These are phyloP conservation scores for Delphinella strobiligena DNA, from an alignment of 2,329 filamentous ascomycete species.

Conservation along the genomic window DNA sequence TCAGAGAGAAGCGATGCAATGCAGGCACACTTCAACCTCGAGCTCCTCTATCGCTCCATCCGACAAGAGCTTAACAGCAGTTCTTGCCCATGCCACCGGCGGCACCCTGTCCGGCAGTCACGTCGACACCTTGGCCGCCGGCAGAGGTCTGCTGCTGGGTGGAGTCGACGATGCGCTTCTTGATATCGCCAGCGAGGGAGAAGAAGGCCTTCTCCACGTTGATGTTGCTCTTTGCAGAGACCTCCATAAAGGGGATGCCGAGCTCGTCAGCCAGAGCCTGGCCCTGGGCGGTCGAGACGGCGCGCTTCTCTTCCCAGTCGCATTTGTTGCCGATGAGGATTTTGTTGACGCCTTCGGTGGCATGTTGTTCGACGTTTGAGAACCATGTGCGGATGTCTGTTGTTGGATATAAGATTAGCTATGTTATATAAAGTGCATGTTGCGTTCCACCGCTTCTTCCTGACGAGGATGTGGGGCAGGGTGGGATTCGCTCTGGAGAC, in stretches of 20 bases:
- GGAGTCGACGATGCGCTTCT: slow-evolving; percentile 93
- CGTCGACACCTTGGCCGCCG: slow-evolving; percentile 14
- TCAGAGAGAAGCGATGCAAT: too few relatives aligned
- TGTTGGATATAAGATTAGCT: slow-evolving; percentile 5
- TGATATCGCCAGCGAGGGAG: slow-evolving; percentile 88
- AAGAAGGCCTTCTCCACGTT: slow-evolving; percentile 99
- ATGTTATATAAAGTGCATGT: too few relatives aligned
- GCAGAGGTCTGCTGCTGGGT: slow-evolving; percentile 16
- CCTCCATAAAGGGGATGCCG: slow-evolving; percentile 95
- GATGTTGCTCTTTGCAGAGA: slow-evolving; percentile 98
- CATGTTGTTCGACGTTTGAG: slow-evolving; percentile 96
- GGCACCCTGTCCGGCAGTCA: slow-evolving; percentile 16
- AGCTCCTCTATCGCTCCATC: background rate
- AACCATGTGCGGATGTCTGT: slow-evolving; percentile 99
- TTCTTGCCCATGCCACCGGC: slow-evolving; percentile 24
- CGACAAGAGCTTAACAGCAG: too few relatives aligned
- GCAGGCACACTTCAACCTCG: background rate
- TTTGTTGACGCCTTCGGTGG: slow-evolving; percentile 98
- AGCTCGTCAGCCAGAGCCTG: slow-evolving; percentile 91
- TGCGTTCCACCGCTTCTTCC: too few relatives aligned
- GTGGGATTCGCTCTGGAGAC: too few relatives aligned
- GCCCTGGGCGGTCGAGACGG: slow-evolving; percentile 82
- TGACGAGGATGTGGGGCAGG: too few relatives aligned
- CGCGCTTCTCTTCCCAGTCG: slow-evolving; percentile 99
- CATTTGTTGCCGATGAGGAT: slow-evolving; percentile 99